Conservation (phyloP, 192 early-diverging fungal genomes). For the Lobosporangium transversale region DNA sequence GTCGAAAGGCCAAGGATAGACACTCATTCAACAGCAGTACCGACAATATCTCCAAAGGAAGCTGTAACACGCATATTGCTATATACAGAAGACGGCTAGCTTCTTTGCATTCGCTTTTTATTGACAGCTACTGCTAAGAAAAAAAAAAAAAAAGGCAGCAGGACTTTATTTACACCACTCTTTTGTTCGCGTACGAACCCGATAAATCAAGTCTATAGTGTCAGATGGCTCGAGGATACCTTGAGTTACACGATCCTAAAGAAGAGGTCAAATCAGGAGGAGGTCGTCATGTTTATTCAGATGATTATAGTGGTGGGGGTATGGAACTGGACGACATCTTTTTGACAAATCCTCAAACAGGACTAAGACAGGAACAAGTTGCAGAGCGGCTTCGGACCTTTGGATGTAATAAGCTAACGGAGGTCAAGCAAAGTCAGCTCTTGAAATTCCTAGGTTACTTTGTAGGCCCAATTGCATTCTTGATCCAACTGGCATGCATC, state of each 20-base stretch:
- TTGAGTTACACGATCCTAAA: conserved; percentile 44
- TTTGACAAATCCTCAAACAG: conserved; percentile 70
- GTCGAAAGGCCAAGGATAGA: too few species aligned
- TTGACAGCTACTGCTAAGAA: too few species aligned
- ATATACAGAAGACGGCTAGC: too few species aligned
- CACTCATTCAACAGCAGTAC: too few species aligned
- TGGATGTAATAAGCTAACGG: conserved; percentile 67
- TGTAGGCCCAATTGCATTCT: conserved; percentile 70
- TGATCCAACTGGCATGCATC: conserved; percentile 64
- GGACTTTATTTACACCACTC: background rate
- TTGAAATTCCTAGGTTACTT: conserved; percentile 63
- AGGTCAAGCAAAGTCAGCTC: conserved; percentile 56
- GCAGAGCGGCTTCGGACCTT: conserved; percentile 61
- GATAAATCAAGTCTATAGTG: too few species aligned
- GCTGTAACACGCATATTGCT: too few species aligned
- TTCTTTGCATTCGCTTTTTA: too few species aligned
- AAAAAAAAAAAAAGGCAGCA: background rate
- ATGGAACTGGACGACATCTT: conserved; percentile 63
- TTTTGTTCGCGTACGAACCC: background rate
- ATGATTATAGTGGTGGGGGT: conserved; percentile 13
- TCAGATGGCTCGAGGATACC: conserved; percentile 48
- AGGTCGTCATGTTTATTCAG: background rate
- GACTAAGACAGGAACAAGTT: conserved; percentile 67
- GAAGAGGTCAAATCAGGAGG: conserved; percentile 7
- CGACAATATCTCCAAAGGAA: too few species aligned